These are phyloP conservation scores for Chaetomium tenue DNA, from an alignment of 495 filamentous ascomycete species.

Conservation along the genomic window DNA sequence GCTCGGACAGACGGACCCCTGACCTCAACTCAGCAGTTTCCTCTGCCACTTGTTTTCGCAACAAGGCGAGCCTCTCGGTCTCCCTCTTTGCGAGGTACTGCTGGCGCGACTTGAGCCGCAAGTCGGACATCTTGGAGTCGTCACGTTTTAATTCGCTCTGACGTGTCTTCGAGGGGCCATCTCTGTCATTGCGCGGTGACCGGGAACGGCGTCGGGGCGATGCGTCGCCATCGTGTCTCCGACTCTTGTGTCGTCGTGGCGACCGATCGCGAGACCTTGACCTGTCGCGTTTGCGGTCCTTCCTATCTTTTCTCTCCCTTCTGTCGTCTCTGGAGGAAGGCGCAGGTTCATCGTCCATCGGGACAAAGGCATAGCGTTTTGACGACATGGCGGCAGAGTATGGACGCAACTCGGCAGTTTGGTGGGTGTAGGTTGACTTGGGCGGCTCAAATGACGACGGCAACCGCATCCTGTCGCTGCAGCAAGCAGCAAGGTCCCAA, in stretches of 20 bases:
- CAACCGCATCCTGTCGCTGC: not conserved
- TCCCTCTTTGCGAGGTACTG: constrained; percentile 94
- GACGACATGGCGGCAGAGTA: constrained; percentile 39
- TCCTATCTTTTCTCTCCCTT: constrained; percentile 50
- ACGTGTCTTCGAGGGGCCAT: constrained; percentile 14
- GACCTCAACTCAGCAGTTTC: constrained; percentile 79
- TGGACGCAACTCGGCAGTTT: not conserved
- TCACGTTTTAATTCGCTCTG: constrained; percentile 23
- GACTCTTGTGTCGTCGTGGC: constrained; percentile 34
- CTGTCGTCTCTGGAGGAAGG: constrained; percentile 54
- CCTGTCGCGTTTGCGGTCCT: constrained; percentile 51
- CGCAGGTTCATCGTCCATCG: constrained; percentile 74
- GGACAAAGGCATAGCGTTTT: constrained; percentile 77
- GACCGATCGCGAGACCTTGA: constrained; percentile 40
- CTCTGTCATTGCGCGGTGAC: constrained; percentile 24
- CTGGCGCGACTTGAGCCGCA: constrained; percentile 80
- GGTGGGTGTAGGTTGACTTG: constrained; percentile 1
- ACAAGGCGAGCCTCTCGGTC: constrained; percentile 73
- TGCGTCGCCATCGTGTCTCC: constrained; percentile 32
- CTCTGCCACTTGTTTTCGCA: constrained; percentile 89
- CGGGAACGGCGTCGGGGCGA: constrained; percentile 33
- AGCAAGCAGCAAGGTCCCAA: constrained; percentile 2
- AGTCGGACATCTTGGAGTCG: constrained; percentile 63
- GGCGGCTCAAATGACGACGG: not conserved
- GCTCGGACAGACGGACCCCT: constrained; percentile 69